These are phyloP conservation scores for Plasmodium coatneyi DNA, from an alignment of 169 alveolate species.

Conservation along the genomic window DNA sequence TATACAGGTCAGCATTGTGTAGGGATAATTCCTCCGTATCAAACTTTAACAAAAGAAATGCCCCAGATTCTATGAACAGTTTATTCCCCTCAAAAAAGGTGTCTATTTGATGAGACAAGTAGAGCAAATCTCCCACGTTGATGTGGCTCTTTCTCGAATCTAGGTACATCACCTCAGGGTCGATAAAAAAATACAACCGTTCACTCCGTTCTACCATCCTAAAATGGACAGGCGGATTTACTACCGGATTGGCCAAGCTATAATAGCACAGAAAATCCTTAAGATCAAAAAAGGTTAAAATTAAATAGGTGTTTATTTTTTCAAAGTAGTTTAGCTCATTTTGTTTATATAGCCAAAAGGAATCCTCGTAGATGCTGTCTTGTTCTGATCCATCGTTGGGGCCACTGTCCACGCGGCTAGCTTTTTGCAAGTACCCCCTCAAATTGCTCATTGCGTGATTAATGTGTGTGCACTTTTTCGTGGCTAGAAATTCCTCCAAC, in stretches of 20 bases:
- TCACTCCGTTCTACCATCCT: background rate
- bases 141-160: background rate
- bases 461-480: constrained; percentile 13
- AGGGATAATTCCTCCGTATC: background rate
- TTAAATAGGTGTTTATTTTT: constrained; percentile 52
- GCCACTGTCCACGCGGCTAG: background rate
- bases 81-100: constrained; percentile 22
- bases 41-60: constrained; percentile 24
- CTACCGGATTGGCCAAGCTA: constrained; percentile 54
- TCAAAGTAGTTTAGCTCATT: constrained; percentile 30
- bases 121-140: constrained; percentile 39
- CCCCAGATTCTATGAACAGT: constrained; percentile 11
- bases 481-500: constrained; percentile 34
- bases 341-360: constrained; percentile 55
- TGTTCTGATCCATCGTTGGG: background rate
- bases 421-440: background rate
- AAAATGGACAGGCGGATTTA: constrained; percentile 23
- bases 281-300: constrained; percentile 38
- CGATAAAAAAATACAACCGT: constrained; percentile 27
- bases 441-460: constrained; percentile 8
- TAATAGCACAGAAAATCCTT: constrained; percentile 40
- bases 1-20: background rate
- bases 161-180: constrained; percentile 15
- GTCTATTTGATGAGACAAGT: constrained; percentile 33
- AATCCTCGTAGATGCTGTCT: constrained; percentile 13